Conservation (phyloP, 345 rosid species). For the Capsella bursapastoris region DNA sequence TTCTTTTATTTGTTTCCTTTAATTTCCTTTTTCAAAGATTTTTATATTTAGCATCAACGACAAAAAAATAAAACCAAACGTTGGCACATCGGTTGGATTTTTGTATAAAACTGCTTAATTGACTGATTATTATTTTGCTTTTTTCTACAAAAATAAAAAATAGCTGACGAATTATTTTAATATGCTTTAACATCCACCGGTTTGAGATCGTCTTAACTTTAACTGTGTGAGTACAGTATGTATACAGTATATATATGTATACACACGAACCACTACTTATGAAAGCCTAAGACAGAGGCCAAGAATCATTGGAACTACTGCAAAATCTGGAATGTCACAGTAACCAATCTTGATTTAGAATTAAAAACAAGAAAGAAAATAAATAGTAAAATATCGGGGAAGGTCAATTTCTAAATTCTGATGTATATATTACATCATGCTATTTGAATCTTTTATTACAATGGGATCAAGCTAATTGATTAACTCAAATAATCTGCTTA, state of each 20-base stretch:
- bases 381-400: background rate
- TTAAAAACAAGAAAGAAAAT: constrained; percentile 2
- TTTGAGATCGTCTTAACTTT: background rate
- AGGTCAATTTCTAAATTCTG: constrained; percentile 21
- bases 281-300: constrained; percentile 33
- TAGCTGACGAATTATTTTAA: background rate
- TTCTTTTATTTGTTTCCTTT: background rate
- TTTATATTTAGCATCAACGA: constrained; percentile 23
- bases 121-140: background rate
- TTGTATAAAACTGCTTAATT: constrained; percentile 15
- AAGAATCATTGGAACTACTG: constrained; percentile 45
- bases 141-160: background rate
- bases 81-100: constrained; percentile 22
- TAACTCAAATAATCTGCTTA: constrained; percentile 32
- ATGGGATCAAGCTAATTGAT: constrained; percentile 33
- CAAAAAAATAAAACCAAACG: constrained; percentile 8
- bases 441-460: constrained; percentile 29
- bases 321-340: constrained; percentile 44
- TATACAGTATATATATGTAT: background rate
- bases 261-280: constrained; percentile 29
- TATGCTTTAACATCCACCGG: background rate
- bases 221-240: constrained; percentile 32
- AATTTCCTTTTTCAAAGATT: constrained; percentile 12
- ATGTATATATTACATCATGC: constrained; percentile 42
- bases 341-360: constrained; percentile 30